Conservation (phyloP, 352 stramenopile genomes). For the Pythium sukuiense region DNA sequence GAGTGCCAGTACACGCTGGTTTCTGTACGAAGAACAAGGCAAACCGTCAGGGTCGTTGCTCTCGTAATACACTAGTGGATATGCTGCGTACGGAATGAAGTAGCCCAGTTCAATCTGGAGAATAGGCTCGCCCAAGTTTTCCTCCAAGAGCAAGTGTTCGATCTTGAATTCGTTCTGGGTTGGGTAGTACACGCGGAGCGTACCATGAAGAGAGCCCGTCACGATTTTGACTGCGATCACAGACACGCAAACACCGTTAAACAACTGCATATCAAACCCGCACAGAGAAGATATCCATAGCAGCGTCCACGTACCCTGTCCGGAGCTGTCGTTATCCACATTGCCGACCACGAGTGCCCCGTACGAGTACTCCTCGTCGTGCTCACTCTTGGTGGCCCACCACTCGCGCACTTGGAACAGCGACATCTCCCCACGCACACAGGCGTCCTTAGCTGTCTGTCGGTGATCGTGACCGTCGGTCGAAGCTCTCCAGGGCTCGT, state of each 20-base stretch:
- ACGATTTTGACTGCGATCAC: slow-evolving; percentile 79
- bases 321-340: slow-evolving; percentile 78
- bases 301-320: slow-evolving; percentile 32
- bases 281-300: too few species aligned
- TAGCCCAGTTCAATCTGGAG: slow-evolving; percentile 83
- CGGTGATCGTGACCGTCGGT: neutral
- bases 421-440: slow-evolving; percentile 54
- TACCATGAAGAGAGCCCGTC: slow-evolving; percentile 83
- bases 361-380: slow-evolving; percentile 79
- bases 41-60: neutral
- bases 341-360: slow-evolving; percentile 81
- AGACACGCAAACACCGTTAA: neutral
- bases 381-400: slow-evolving; percentile 77
- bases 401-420: slow-evolving; percentile 91
- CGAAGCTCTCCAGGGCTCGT: neutral
- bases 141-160: slow-evolving; percentile 88
- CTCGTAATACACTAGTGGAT: neutral
- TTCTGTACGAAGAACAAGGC: slow-evolving; percentile 25
- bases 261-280: neutral
- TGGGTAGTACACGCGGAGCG: slow-evolving; percentile 85
- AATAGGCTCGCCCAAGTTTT: slow-evolving; percentile 83
- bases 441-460: neutral
- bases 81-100: slow-evolving; percentile 77
- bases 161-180: slow-evolving; percentile 82
- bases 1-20: slow-evolving; percentile 60